Evolutionary conservation across 2,329 filamentous ascomycete species (phyloP).

Genomic region (Aspergillus hortae): DNA sequence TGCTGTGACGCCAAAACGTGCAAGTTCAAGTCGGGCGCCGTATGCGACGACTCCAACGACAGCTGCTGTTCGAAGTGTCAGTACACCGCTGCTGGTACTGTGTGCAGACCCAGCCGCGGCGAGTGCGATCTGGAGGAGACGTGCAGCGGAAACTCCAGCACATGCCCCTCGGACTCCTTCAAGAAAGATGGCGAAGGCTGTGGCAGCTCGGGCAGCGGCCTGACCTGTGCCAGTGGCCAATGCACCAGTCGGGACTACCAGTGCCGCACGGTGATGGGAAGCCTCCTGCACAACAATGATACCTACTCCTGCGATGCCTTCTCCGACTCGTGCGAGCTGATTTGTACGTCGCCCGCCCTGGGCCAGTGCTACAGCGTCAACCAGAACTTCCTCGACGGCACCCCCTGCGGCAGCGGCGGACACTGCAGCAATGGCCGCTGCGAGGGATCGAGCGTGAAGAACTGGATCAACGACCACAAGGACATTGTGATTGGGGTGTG

Average conservation of each 20-base stretch:
- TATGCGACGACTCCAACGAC: conserved; percentile 63
- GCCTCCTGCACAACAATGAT: conserved; percentile 67
- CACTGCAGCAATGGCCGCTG: conserved; percentile 76
- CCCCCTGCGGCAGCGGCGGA: conserved; percentile 75
- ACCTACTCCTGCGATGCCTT: conserved; percentile 69
- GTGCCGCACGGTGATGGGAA: conserved; percentile 80
- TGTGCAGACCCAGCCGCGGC: conserved; percentile 78
- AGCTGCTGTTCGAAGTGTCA: conserved; percentile 45
- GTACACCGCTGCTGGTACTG: conserved; percentile 54
- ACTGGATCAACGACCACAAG: conserved; percentile 75
- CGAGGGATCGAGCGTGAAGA: conserved; percentile 66
- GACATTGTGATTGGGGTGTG: conserved; percentile 77
- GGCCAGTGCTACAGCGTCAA: conserved; percentile 68
- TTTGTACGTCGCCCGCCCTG: conserved; percentile 67
- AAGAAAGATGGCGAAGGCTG: conserved; percentile 69
- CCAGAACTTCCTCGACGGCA: conserved; percentile 93
- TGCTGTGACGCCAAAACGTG: conserved; percentile 88
- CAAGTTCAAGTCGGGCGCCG: conserved; percentile 70
- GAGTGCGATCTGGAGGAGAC: conserved; percentile 80
- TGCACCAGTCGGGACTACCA: conserved; percentile 90
- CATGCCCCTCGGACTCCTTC: conserved; percentile 71
- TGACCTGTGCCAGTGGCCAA: conserved; percentile 85
- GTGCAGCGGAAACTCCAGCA: conserved; percentile 68
- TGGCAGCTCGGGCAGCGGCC: conserved; percentile 52
- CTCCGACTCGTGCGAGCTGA: conserved; percentile 67